Evolutionary conservation across 306 rosid genomes (phyloP).

Genomic region (Cajanus cajan): DNA sequence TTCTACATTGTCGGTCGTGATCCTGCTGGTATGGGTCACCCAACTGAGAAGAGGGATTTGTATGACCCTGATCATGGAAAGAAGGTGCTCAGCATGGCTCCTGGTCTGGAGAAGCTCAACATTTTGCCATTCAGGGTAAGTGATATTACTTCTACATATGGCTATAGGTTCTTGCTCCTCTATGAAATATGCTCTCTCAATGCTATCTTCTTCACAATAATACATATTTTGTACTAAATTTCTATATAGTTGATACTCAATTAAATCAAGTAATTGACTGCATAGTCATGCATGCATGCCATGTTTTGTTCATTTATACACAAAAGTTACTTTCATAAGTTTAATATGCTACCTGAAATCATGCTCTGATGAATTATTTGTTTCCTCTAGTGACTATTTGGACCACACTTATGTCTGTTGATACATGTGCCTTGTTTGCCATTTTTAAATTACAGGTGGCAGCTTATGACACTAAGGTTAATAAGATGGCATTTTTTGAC

Average conservation of each 20-base stretch:
- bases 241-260: neutral
- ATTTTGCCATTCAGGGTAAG: slow-evolving; percentile 90
- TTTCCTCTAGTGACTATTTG: neutral
- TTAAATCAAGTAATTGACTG: neutral
- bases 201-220: neutral
- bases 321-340: neutral
- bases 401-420: neutral
- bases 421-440: neutral
- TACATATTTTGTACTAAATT: slow-evolving; percentile 5
- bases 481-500: slow-evolving; percentile 95
- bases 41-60: slow-evolving; percentile 88
- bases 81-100: slow-evolving; percentile 94
- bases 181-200: neutral
- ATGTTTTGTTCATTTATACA: neutral
- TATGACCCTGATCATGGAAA: slow-evolving; percentile 97
- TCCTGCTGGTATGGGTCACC: slow-evolving; percentile 99
- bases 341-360: neutral
- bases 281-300: slow-evolving; percentile 5
- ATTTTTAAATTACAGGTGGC: slow-evolving; percentile 70
- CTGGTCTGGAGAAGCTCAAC: slow-evolving; percentile 93
- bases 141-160: neutral
- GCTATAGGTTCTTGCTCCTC: neutral
- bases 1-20: slow-evolving; percentile 98
- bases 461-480: slow-evolving; percentile 75
- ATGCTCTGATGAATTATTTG: neutral